phyloP scores from a whole-genome alignment of 352 stramenopile species.

The Phytophthora ramorum region DNA sequence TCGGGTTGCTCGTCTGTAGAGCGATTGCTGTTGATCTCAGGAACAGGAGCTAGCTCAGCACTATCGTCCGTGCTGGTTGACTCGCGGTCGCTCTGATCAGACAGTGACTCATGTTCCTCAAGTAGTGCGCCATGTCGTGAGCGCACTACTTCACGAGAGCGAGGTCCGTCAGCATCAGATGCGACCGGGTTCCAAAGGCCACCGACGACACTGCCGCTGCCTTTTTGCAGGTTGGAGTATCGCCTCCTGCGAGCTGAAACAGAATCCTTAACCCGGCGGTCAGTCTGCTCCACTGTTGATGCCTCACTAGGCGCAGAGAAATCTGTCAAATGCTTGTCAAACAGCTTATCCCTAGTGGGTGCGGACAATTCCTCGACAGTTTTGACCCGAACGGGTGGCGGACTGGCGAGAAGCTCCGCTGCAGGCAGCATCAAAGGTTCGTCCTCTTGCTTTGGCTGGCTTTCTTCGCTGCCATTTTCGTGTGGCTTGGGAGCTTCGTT shows the following conservation, averaged over 20 bases:
- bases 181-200: constrained; percentile 8
- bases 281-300: constrained; percentile 31
- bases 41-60: constrained; percentile 6
- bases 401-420: neutral
- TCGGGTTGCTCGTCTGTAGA: constrained; percentile 44
- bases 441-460: neutral
- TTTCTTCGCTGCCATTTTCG: neutral
- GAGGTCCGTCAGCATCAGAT: constrained; percentile 12
- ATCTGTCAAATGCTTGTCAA: constrained; percentile 6
- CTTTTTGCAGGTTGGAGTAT: constrained; percentile 11
- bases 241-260: constrained; percentile 11
- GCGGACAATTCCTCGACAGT: constrained; percentile 3
- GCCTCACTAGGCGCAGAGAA: constrained; percentile 32
- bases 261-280: constrained; percentile 24
- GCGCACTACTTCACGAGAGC: constrained; percentile 31
- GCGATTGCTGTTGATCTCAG: constrained; percentile 31
- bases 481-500: neutral
- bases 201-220: neutral
- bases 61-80: constrained; percentile 27
- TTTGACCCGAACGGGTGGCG: neutral
- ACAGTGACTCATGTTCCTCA: constrained; percentile 4
- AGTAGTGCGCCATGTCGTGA: constrained; percentile 19
- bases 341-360: constrained; percentile 8
- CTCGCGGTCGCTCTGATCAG: constrained; percentile 12
- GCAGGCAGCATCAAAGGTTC: neutral